Evolutionary conservation across 768 basidiomycete species (phyloP).

Genomic region (Mycena belliarum): DNA sequence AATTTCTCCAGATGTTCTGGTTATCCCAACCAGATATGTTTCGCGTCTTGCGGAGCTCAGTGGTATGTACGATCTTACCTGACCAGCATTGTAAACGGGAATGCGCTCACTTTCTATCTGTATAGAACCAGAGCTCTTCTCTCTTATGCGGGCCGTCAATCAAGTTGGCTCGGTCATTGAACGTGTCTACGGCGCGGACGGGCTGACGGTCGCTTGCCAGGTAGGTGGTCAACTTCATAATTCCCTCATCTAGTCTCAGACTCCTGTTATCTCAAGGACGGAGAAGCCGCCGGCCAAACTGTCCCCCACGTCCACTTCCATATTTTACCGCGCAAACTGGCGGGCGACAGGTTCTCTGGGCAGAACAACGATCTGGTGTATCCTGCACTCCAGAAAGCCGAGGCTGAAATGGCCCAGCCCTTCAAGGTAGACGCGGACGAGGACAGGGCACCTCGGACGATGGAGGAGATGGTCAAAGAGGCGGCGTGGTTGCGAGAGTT

Average conservation of each 20-base stretch:
- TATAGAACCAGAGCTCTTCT: slow-evolving; percentile 65
- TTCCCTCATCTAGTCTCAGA: not conserved
- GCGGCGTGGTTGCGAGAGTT: slow-evolving; percentile 67
- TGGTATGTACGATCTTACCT: slow-evolving; percentile 29
- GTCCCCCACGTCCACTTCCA: slow-evolving; percentile 98
- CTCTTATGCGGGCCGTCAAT: slow-evolving; percentile 80
- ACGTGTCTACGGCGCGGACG: slow-evolving; percentile 78
- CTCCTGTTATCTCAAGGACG: slow-evolving; percentile 57
- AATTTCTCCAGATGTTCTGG: slow-evolving; percentile 54
- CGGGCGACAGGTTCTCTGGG: slow-evolving; percentile 64
- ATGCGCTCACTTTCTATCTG: not conserved
- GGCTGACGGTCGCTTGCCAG: slow-evolving; percentile 88
- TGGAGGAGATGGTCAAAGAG: slow-evolving; percentile 81
- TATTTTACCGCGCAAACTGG: slow-evolving; percentile 76
- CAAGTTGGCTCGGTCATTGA: slow-evolving; percentile 80
- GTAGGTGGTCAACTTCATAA: slow-evolving; percentile 37
- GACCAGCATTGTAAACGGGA: not conserved
- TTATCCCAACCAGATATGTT: slow-evolving; percentile 57
- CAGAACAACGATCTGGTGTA: slow-evolving; percentile 72
- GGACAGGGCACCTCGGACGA: slow-evolving; percentile 56
- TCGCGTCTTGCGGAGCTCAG: slow-evolving; percentile 57
- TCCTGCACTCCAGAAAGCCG: slow-evolving; percentile 70
- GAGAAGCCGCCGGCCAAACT: slow-evolving; percentile 74
- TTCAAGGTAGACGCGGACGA: slow-evolving; percentile 74
- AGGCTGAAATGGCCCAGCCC: slow-evolving; percentile 49